Evolutionary conservation across 2,329 filamentous ascomycete genomes (phyloP).

Genomic region (Helotiales sp.): DNA sequence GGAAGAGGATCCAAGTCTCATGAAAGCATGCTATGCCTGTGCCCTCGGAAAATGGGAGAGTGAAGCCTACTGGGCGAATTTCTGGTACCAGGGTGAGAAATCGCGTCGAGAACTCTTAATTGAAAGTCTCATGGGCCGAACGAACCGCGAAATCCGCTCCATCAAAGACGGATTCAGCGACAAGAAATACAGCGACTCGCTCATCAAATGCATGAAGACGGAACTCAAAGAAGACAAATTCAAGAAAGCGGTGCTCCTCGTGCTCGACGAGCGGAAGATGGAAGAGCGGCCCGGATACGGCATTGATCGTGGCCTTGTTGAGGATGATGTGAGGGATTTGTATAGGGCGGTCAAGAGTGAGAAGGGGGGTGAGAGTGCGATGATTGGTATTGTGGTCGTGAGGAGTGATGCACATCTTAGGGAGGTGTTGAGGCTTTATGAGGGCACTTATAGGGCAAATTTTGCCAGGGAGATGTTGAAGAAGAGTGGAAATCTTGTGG

Average conservation of each 20-base stretch:
- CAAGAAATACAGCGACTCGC: constrained; percentile 84
- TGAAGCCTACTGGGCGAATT: constrained; percentile 98
- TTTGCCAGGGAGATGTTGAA: constrained; percentile 86
- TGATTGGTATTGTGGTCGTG: constrained; percentile 83
- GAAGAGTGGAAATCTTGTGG: constrained; percentile 91
- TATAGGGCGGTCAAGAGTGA: constrained; percentile 70
- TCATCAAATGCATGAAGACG: constrained; percentile 85
- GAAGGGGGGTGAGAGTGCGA: constrained; percentile 83
- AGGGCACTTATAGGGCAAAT: constrained; percentile 73
- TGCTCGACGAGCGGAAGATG: constrained; percentile 82
- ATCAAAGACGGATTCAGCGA: constrained; percentile 92
- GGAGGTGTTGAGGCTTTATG: constrained; percentile 79
- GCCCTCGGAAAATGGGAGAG: constrained; percentile 90
- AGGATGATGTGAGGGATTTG: constrained; percentile 75
- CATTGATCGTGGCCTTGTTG: constrained; percentile 55
- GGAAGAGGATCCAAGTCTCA: constrained; percentile 74
- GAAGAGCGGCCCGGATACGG: constrained; percentile 60
- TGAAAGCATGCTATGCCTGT: constrained; percentile 89
- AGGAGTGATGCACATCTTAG: constrained; percentile 82
- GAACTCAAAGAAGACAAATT: constrained; percentile 98
- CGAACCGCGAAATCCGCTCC: constrained; percentile 81
- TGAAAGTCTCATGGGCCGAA: constrained; percentile 87
- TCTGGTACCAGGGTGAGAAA: constrained; percentile 91
- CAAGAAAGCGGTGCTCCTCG: constrained; percentile 82
- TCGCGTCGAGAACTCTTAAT: constrained; percentile 88